Conservation (phyloP, 2,329 filamentous ascomycete genomes). For the Chrysoporthe puriensis region DNA sequence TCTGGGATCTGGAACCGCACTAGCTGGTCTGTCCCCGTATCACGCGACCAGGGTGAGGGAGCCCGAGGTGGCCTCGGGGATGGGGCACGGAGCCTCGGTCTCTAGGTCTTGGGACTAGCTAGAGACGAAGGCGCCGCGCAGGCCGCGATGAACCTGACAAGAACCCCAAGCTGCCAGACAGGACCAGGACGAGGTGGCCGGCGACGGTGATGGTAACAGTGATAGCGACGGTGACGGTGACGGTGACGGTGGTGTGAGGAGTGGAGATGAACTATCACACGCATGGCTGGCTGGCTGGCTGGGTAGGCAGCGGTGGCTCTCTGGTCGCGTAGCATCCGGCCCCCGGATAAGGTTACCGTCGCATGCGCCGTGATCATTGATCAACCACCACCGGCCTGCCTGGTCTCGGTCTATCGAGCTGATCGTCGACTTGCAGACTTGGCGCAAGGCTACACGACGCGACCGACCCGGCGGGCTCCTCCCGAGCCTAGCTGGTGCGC, state of each 20-base stretch:
- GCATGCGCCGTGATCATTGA: constrained; percentile 6
- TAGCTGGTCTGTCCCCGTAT: constrained; percentile 9
- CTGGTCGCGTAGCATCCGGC: background rate
- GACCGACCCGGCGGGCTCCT: background rate
- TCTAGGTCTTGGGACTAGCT: background rate
- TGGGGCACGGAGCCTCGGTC: background rate
- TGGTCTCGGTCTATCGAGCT: background rate
- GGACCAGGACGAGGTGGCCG: background rate
- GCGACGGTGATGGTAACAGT: too few relatives aligned
- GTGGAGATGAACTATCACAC: constrained; percentile 2
- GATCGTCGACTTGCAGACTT: background rate
- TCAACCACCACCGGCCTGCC: background rate
- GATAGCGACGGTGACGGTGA: too few relatives aligned
- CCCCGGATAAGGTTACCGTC: constrained; percentile 15
- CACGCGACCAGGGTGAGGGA: constrained; percentile 11
- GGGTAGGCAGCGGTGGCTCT: too few relatives aligned
- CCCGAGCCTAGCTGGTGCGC: background rate
- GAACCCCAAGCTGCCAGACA: background rate
- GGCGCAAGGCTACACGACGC: background rate
- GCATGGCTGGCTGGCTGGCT: background rate
- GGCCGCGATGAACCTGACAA: background rate
- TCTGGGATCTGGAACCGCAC: constrained; percentile 11
- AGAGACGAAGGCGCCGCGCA: background rate
- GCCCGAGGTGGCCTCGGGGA: constrained; percentile 9
- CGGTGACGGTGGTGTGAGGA: background rate